Evolutionary conservation across 345 rosid genomes (phyloP).

Genomic region (Cardamine occulta): DNA sequence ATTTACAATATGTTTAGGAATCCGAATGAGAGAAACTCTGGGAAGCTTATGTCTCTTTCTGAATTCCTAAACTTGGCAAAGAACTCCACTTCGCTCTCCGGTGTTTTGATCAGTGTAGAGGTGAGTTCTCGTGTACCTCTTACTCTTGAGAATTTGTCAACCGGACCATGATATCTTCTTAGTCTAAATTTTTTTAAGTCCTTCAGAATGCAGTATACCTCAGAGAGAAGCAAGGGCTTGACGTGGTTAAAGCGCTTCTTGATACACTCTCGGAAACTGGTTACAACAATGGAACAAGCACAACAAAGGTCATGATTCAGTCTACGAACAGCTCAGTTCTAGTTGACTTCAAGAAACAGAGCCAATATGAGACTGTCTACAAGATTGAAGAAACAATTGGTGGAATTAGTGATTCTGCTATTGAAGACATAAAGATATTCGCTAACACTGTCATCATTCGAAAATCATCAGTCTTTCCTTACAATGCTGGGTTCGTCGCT

Average conservation of each 20-base stretch:
- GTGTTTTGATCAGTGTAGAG: constrained; percentile 71
- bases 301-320: constrained; percentile 65
- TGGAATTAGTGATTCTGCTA: constrained; percentile 47
- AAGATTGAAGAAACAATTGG: constrained; percentile 57
- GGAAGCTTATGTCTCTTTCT: constrained; percentile 52
- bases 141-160: no score
- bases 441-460: constrained; percentile 59
- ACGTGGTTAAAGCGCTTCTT: constrained; percentile 56
- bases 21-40: constrained; percentile 53
- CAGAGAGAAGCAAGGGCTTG: constrained; percentile 51
- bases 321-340: constrained; percentile 75
- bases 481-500: constrained; percentile 20
- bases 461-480: constrained; percentile 57
- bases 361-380: constrained; percentile 60
- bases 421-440: constrained; percentile 63
- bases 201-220: constrained; percentile 69
- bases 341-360: constrained; percentile 50
- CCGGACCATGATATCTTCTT: neutral
- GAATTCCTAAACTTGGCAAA: constrained; percentile 67
- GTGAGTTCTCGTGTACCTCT: constrained; percentile 27
- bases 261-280: constrained; percentile 59
- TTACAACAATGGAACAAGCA: constrained; percentile 46
- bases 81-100: constrained; percentile 56
- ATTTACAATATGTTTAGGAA: constrained; percentile 43
- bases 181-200: neutral